A percentile compares a stretch with the other conserved stretches of the same genome.
Evolutionary conservation across 2,329 filamentous ascomycete species (phyloP).

Genomic region (Macrophomina phaseolina): DNA sequence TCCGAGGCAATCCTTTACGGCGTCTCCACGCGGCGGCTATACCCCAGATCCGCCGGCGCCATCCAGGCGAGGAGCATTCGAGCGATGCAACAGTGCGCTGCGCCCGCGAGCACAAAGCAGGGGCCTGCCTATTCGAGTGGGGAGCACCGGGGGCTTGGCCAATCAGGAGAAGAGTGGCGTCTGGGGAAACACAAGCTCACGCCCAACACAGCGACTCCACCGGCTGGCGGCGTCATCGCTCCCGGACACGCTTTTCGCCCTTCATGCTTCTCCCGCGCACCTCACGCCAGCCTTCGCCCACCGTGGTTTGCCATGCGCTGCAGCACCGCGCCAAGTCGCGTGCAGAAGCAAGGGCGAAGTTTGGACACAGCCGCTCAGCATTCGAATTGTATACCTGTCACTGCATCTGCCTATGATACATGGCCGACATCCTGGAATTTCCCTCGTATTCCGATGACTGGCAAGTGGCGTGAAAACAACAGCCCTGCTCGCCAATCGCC

Average conservation of each 20-base stretch:
- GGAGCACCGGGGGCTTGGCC: not conserved
- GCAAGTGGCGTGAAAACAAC: slow-evolving; percentile 8
- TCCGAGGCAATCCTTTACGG: not conserved
- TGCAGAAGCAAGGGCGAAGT: no score
- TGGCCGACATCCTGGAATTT: not conserved
- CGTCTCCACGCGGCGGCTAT: slow-evolving; percentile 20
- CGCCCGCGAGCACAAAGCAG: not conserved
- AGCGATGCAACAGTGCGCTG: slow-evolving; percentile 11
- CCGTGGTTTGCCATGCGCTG: not conserved
- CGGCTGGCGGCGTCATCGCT: slow-evolving; percentile 6
- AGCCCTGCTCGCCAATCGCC: slow-evolving; percentile 14
- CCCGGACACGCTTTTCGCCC: not conserved
- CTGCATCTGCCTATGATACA: no score
- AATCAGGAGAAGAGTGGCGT: not conserved
- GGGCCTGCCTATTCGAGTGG: not conserved
- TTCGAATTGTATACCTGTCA: no score
- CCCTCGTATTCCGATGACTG: slow-evolving; percentile 1
- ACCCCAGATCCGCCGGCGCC: slow-evolving; percentile 24
- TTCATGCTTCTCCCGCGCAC: not conserved
- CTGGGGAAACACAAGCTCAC: slow-evolving; percentile 16
- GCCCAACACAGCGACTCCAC: not conserved
- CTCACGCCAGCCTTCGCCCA: not conserved
- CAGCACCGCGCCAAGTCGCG: no score
- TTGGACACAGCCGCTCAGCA: no score
- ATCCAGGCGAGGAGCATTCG: not conserved